These are phyloP conservation scores for Cladorrhinum sp. DNA, from an alignment of 2,329 filamentous ascomycete species.

Conservation along the genomic window DNA sequence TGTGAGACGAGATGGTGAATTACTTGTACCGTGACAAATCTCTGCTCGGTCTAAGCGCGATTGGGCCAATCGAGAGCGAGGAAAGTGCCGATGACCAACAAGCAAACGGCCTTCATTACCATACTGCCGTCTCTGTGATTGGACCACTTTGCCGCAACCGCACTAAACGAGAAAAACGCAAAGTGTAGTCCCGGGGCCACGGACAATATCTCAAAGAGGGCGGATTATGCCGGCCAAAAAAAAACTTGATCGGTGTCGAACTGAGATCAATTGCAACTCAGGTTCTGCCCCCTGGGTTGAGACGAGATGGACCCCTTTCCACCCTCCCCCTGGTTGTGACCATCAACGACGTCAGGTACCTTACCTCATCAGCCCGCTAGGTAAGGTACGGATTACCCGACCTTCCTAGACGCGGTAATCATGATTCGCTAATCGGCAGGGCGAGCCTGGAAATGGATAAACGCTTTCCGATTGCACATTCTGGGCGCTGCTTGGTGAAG, in stretches of 20 bases:
- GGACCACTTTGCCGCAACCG: neutral
- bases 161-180: neutral
- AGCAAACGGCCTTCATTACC: neutral
- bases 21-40: neutral
- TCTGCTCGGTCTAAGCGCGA: neutral
- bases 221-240: neutral
- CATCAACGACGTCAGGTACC: neutral
- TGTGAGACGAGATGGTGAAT: neutral
- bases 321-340: neutral
- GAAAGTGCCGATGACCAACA: neutral
- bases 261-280: neutral
- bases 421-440: slow-evolving; percentile 9
- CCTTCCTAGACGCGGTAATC: neutral
- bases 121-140: neutral
- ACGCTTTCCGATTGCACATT: slow-evolving; percentile 1
- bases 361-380: neutral
- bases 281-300: neutral
- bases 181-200: too few relatives aligned
- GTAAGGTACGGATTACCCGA: neutral
- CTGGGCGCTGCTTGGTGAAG: slow-evolving; percentile 1
- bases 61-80: neutral
- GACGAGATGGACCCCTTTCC: neutral
- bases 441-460: neutral
- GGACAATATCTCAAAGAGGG: neutral
- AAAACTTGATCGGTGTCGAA: neutral